Percentiles rank a stretch among this genome's conserved stretches.
These are phyloP conservation scores for Vanderwaltozyma tropicalis DNA, from an alignment of 805 yeast genomes.

Conservation along the genomic window DNA sequence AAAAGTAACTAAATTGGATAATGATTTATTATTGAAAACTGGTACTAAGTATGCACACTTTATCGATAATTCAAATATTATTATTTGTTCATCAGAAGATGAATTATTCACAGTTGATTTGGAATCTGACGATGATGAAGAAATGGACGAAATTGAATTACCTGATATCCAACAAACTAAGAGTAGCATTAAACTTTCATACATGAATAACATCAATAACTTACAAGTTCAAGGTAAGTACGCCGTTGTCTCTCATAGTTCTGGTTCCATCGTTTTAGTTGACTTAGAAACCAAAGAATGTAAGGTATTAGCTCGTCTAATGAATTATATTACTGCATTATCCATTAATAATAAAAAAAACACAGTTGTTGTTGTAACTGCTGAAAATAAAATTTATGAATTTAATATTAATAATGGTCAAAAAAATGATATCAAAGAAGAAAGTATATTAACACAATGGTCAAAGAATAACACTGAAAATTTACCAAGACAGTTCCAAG, in stretches of 20 bases:
- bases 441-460: slow-evolving; percentile 52
- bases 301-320: slow-evolving; percentile 45
- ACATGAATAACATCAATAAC: slow-evolving; percentile 42
- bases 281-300: slow-evolving; percentile 22
- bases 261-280: slow-evolving; percentile 52
- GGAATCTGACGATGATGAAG: slow-evolving; percentile 32
- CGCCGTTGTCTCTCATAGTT: slow-evolving; percentile 50
- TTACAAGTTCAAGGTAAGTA: slow-evolving; percentile 40
- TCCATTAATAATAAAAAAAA: slow-evolving; percentile 38
- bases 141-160: slow-evolving; percentile 30
- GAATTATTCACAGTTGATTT: slow-evolving; percentile 41
- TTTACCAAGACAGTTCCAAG: slow-evolving; percentile 54
- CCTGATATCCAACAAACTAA: slow-evolving; percentile 30
- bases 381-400: slow-evolving; percentile 69
- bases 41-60: slow-evolving; percentile 53
- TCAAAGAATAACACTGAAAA: slow-evolving; percentile 64
- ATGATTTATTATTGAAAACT: slow-evolving; percentile 27
- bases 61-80: slow-evolving; percentile 35
- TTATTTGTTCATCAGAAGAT: slow-evolving; percentile 50
- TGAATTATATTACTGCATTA: slow-evolving; percentile 50
- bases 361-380: slow-evolving; percentile 54
- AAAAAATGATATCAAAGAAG: slow-evolving; percentile 3
- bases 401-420: slow-evolving; percentile 30
- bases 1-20: slow-evolving; percentile 43
- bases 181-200: slow-evolving; percentile 32